Conservation (phyloP, 371 early-diverging fungal species). For the Mucor mucedo region DNA sequence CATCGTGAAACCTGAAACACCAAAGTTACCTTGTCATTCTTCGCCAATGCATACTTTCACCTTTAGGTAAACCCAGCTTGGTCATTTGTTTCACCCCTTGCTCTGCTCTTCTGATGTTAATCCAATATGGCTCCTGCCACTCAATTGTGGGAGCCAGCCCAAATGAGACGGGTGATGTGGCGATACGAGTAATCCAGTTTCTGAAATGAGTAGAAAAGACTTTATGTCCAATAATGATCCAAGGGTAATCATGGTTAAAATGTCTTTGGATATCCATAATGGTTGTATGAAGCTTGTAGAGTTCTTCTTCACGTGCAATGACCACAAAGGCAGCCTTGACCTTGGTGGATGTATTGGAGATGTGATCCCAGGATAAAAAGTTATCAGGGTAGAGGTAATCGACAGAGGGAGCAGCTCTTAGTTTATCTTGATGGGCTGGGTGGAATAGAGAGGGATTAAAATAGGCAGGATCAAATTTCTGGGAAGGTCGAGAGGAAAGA, state of each 20-base stretch:
- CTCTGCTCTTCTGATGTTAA: conserved; percentile 38
- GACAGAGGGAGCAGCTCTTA: neutral
- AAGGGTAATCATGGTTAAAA: conserved; percentile 48
- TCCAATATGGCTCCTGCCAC: conserved; percentile 44
- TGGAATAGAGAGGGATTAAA: neutral
- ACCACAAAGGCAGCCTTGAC: conserved; percentile 38
- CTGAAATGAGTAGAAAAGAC: conserved; percentile 32
- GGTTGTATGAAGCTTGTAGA: conserved; percentile 29
- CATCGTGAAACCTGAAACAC: neutral
- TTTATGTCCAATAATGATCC: conserved; percentile 41
- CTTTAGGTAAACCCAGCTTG: conserved; percentile 11
- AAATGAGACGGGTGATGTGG: conserved; percentile 33
- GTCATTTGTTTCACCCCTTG: conserved; percentile 18
- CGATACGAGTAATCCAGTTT: conserved; percentile 18
- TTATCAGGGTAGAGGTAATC: conserved; percentile 17
- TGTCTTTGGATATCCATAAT: conserved; percentile 39
- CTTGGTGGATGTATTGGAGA: conserved; percentile 6
- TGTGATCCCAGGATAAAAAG: conserved; percentile 7
- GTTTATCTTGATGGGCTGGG: conserved; percentile 12
- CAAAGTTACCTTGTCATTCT: conserved; percentile 34
- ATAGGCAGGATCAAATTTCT: neutral
- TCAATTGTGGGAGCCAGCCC: conserved; percentile 34
- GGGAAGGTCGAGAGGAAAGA: neutral
- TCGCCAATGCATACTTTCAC: conserved; percentile 33
- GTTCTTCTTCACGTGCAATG: conserved; percentile 31